phyloP scores from a whole-genome alignment of 106 monocot genomes.

The Alisma plantagoaquatica region DNA sequence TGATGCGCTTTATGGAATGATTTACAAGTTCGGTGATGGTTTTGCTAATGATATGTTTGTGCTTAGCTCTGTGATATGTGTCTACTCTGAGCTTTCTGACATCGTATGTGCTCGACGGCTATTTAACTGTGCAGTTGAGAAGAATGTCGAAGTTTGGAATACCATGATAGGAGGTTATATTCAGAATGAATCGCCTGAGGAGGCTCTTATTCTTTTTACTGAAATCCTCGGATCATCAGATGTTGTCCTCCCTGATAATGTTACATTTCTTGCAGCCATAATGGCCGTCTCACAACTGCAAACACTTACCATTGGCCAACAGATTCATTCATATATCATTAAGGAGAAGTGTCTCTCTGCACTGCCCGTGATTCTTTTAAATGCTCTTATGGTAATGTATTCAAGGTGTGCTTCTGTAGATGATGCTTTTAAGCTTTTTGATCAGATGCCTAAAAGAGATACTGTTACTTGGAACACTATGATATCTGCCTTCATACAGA shows the following conservation, averaged over 20 bases:
- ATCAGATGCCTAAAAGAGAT: conserved; percentile 56
- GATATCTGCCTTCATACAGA: conserved; percentile 77
- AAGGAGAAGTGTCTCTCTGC: conserved; percentile 8
- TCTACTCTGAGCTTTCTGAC: conserved; percentile 50
- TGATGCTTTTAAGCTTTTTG: conserved; percentile 61
- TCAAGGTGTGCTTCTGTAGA: conserved; percentile 59
- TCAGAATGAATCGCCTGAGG: conserved; percentile 37
- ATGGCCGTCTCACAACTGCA: conserved; percentile 61
- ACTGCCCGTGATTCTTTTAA: conserved; percentile 47
- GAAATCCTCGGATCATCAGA: conserved; percentile 24
- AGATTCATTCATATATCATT: conserved; percentile 66
- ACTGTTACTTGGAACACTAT: conserved; percentile 93
- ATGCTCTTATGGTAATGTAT: conserved; percentile 87
- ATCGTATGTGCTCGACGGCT: conserved; percentile 30
- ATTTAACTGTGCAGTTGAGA: conserved; percentile 40
- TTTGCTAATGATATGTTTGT: conserved; percentile 42
- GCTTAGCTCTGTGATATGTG: conserved; percentile 50
- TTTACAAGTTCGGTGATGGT: conserved; percentile 41
- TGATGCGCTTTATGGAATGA: conserved; percentile 34
- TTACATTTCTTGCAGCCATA: conserved; percentile 51
- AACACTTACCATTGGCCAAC: conserved; percentile 45
- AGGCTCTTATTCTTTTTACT: conserved; percentile 51
- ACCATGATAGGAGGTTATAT: conserved; percentile 93
- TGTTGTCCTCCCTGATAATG: conserved; percentile 31
- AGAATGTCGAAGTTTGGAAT: conserved; percentile 85